phyloP scores from a whole-genome alignment of 768 basidiomycete species.

The Sporobolomyces pararoseus region DNA sequence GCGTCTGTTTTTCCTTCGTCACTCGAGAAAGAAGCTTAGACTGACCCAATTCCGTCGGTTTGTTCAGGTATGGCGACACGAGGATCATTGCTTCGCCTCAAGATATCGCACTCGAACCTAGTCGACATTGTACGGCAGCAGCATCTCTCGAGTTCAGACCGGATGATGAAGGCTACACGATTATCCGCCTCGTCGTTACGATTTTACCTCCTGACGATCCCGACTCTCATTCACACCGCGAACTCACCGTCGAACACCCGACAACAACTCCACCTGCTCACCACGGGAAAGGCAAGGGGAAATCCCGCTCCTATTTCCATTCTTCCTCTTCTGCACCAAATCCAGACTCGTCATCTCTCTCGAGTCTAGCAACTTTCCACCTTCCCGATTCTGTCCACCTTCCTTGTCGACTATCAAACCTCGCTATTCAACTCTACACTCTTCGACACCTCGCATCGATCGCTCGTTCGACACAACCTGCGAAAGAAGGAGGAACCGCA shows the following conservation, averaged over 20 bases:
- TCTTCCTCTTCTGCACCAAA: not conserved
- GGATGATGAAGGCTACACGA: constrained; percentile 23
- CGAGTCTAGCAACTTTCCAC: constrained; percentile 9
- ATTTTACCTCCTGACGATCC: constrained; percentile 21
- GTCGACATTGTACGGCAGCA: constrained; percentile 23
- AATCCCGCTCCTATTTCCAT: constrained; percentile 5
- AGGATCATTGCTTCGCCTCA: constrained; percentile 1
- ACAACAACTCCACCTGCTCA: not conserved
- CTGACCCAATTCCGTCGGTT: not conserved
- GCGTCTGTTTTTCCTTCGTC: not conserved
- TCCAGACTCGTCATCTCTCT: not conserved
- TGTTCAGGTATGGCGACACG: constrained; percentile 28
- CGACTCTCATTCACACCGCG: constrained; percentile 3
- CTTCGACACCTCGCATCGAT: constrained; percentile 37
- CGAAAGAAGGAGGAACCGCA: not conserved
- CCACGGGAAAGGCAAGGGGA: constrained; percentile 26
- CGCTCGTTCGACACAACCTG: constrained; percentile 33
- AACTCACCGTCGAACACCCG: constrained; percentile 16
- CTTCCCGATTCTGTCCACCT: constrained; percentile 38
- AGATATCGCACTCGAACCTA: constrained; percentile 1
- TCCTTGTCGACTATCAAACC: constrained; percentile 30
- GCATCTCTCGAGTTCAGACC: constrained; percentile 33
- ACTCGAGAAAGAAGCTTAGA: no score
- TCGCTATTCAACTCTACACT: constrained; percentile 39
- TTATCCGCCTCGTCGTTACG: constrained; percentile 23